Evolutionary conservation across 179 eudicot genomes (phyloP), one percentile per base, ranked within the genome.

Genomic region (Beta macrorhiza): DNA sequence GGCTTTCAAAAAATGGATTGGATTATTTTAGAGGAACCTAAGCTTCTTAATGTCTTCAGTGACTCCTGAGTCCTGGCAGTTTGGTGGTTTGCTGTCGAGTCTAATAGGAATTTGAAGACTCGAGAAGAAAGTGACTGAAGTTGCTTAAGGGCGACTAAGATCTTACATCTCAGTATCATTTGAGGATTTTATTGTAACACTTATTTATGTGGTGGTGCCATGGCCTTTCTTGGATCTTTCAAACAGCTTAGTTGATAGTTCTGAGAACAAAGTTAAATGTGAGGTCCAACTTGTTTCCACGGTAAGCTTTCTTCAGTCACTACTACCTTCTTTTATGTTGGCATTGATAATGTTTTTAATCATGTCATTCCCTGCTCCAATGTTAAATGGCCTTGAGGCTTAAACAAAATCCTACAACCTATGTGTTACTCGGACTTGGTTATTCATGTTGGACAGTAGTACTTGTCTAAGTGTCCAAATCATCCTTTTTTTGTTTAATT

Each of bases 1-100:
- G 81, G 84, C 84, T 67, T 95, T 95, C 77, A 95, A 95, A 89
- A 90, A 86, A 77, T 95, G 98, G 98, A 83, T 92, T 7, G 98
- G 98, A 75, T 86, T 93, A 58, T 86, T 78, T 82, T 91, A 81
- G 79, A 81, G 67, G 81, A 16, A 20, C 17, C 20, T 76, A 32
- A 61, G 64, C 56, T 62, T 25, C 57, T 25, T 78, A 29, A 17
- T 25, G 16, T 58, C 62, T 67, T 62, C 63, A 55, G 25, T 15
- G 61, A 61, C 62, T 51, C 63, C 25, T 59, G 61, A 61, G 51
- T 29, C 63, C 25, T 51, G 47, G 44, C 19, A 4, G n/a, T 56
- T 57, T 32, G 17, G n/a, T 22, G 76, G 61, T 56, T 74, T 74
- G 13, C 65, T 52, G 61, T 70, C 14, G 16, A 51, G 71, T 77